These are phyloP conservation scores for Penicillium palitans DNA, from an alignment of 2,329 filamentous ascomycete genomes.

Conservation along the genomic window DNA sequence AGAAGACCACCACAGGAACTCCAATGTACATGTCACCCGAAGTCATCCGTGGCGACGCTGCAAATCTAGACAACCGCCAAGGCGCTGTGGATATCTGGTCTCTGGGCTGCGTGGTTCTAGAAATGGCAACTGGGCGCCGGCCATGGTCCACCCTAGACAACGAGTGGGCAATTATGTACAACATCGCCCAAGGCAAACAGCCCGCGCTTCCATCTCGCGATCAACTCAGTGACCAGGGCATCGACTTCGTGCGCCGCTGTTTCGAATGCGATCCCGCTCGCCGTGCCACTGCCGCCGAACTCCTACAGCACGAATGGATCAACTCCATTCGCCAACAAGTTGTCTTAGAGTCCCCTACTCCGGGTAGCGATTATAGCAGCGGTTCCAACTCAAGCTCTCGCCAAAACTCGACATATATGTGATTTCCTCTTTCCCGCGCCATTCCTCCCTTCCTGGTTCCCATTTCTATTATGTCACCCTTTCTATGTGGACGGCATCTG, in stretches of 20 bases:
- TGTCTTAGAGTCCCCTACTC: slow-evolving; percentile 46
- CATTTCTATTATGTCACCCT: not conserved
- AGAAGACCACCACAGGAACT: slow-evolving; percentile 94
- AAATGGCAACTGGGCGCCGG: slow-evolving; percentile 93
- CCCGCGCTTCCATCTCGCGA: slow-evolving; percentile 79
- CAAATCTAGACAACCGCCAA: slow-evolving; percentile 70
- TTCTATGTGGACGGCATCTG: slow-evolving; percentile 1
- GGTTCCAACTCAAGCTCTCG: slow-evolving; percentile 31
- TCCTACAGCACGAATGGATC: slow-evolving; percentile 93
- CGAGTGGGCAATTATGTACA: slow-evolving; percentile 99
- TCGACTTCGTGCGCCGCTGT: slow-evolving; percentile 85
- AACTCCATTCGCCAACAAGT: slow-evolving; percentile 51
- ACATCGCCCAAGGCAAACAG: slow-evolving; percentile 95
- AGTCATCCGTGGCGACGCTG: slow-evolving; percentile 86
- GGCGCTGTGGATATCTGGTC: slow-evolving; percentile 96
- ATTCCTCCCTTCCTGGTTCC: not conserved
- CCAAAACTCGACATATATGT: slow-evolving; percentile 32
- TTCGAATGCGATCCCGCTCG: slow-evolving; percentile 81
- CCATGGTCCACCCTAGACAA: slow-evolving; percentile 97
- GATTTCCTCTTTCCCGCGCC: slow-evolving; percentile 9
- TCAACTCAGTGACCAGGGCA: slow-evolving; percentile 78
- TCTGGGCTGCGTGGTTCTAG: slow-evolving; percentile 90
- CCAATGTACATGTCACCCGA: slow-evolving; percentile 99
- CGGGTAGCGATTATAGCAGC: slow-evolving; percentile 35
- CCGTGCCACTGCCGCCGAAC: slow-evolving; percentile 78